Conservation (phyloP, 1,284 basidiomycete genomes). For the Cryptococcus maquisensis region DNA sequence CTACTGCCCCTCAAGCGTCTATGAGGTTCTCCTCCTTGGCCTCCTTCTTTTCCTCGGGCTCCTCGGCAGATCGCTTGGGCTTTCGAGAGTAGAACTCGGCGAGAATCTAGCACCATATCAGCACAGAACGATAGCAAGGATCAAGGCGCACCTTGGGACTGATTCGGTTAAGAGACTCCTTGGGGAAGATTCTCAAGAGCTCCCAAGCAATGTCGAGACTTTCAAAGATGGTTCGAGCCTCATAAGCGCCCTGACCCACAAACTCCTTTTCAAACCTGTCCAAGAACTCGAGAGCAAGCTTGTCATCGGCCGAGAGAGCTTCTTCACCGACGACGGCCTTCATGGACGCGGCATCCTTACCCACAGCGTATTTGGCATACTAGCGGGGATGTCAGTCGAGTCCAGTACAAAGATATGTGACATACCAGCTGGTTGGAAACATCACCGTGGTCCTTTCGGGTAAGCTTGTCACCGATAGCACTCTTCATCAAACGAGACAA, state of each 20-base stretch:
- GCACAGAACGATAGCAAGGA: background rate
- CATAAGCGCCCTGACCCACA: slow-evolving; percentile 92
- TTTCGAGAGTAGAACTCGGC: slow-evolving; percentile 49
- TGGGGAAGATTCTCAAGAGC: slow-evolving; percentile 95
- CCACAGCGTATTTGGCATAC: slow-evolving; percentile 97
- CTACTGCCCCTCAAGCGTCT: slow-evolving; percentile 22
- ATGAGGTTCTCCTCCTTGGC: slow-evolving; percentile 43
- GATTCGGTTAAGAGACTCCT: slow-evolving; percentile 96
- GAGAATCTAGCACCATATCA: slow-evolving; percentile 24
- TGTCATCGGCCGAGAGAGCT: slow-evolving; percentile 88
- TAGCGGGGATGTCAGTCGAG: slow-evolving; percentile 43
- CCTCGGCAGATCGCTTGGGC: slow-evolving; percentile 54
- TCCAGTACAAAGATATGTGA: slow-evolving; percentile 11
- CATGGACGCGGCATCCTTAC: slow-evolving; percentile 96
- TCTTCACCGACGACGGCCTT: slow-evolving; percentile 99
- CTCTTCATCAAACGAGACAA: slow-evolving; percentile 99
- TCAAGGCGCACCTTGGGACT: slow-evolving; percentile 58
- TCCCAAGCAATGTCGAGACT: slow-evolving; percentile 97
- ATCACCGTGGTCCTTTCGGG: slow-evolving; percentile 96
- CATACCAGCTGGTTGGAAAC: slow-evolving; percentile 93
- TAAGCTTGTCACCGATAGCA: slow-evolving; percentile 95
- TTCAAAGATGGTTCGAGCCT: slow-evolving; percentile 94
- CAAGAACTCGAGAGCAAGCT: slow-evolving; percentile 82
- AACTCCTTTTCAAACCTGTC: slow-evolving; percentile 94
- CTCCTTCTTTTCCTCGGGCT: slow-evolving; percentile 47